Base-by-base conservation (phyloP, 1,284 basidiomycete species). In the Pseudozyma sp. region DNA sequence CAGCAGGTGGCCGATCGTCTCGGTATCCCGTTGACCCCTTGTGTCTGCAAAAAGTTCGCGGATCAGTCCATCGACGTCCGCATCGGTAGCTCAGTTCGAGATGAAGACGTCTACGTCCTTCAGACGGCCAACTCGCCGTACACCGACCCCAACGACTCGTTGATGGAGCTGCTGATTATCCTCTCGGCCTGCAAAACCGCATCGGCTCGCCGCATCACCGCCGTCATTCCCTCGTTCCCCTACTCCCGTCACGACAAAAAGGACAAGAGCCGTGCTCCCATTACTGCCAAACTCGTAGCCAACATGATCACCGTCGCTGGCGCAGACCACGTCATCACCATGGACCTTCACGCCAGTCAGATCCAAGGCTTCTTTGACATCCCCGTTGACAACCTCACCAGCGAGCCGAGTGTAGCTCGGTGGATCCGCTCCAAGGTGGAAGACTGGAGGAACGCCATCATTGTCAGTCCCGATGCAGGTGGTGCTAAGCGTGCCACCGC, bases 331-430 rank as follows among this genome's bases (percentile, higher is more conserved):
- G 93, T 99, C 81, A 99, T 99, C 82, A 99, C 96, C 19, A 95
- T 99, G 91, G 96, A 99, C 85, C 88, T 99, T 43, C 96, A 99
- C 85, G 97, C 96, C 11, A 94, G 92, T 77, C 96, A 99, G 87
- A 98, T 99, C 75, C 96, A 99, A 85, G 96, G 96, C 11, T 99
- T 99, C 88, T 99, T 99, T 84, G 94, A 99, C 86, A 95, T 99
- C 77, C 97, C 96, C 16, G 95, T 97, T 60, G 96, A 99, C 87
- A 99, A 99, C 86, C 69, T 84, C 31, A 80, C 77, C 19, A 77
- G 73, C 48, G 82, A 84, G 57, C 77, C 82, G 33, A 72, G 60
- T 39, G 72, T 82, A 9, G 75, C 70, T 13, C 70, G 85, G 43
- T 86, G 85, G 85, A 96, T 99, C 87, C 96, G 95, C 86, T 87